These are phyloP conservation scores for Sordariomycetes sp. DNA, from an alignment of 2,329 filamentous ascomycete genomes.

Conservation along the genomic window DNA sequence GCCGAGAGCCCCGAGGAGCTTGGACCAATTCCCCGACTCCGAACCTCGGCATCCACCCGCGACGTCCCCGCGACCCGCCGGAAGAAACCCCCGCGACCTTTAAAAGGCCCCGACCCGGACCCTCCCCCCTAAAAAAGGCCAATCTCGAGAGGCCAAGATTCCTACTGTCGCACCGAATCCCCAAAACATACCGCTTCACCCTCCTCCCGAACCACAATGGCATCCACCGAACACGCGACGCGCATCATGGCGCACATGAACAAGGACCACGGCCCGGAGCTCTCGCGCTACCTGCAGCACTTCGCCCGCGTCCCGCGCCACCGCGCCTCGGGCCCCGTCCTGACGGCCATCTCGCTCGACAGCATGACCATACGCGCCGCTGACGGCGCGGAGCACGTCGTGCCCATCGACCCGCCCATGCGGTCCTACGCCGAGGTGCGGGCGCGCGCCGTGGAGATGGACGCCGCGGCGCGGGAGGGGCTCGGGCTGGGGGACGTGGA, in stretches of 20 bases:
- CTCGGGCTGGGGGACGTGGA: slow-evolving; percentile 46
- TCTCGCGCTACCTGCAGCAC: slow-evolving; percentile 68
- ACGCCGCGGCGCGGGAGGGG: slow-evolving; percentile 39
- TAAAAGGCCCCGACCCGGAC: no score
- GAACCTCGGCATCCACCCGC: no score
- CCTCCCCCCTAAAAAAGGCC: no score
- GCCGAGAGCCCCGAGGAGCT: no score
- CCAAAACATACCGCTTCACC: no score
- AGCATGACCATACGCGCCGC: slow-evolving; percentile 51
- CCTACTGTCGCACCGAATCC: no score
- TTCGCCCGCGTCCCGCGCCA: slow-evolving; percentile 48
- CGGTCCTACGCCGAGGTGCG: slow-evolving; percentile 56
- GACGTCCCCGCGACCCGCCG: no score
- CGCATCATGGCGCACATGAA: slow-evolving; percentile 74
- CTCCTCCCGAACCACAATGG: neutral
- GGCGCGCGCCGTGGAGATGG: slow-evolving; percentile 61
- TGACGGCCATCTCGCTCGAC: slow-evolving; percentile 56
- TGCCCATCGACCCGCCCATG: slow-evolving; percentile 64
- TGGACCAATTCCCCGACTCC: no score
- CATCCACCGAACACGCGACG: slow-evolving; percentile 14
- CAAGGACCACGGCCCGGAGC: slow-evolving; percentile 62
- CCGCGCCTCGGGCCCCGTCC: slow-evolving; percentile 43
- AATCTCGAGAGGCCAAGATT: no score
- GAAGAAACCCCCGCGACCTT: no score
- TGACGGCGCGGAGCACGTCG: slow-evolving; percentile 30